Base-by-base conservation (phyloP, 306 rosid genomes). In the Parietaria judaica region DNA sequence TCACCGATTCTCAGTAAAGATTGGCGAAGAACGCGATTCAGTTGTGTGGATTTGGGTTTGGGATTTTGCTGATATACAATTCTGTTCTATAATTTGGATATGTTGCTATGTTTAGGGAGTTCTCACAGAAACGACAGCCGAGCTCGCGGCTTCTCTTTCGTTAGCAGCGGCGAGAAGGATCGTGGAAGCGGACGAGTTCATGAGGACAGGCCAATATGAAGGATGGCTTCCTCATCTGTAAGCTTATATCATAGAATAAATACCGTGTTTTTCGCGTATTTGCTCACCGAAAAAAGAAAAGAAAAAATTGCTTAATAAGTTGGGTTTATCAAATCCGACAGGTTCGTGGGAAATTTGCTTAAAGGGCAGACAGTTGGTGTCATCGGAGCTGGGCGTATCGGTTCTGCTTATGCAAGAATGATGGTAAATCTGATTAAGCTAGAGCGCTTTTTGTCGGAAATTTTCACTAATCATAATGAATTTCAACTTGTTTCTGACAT, bases 211-310 rank as follows among this genome's bases (percentile, higher is more conserved):
- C 54, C 72, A 83, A 66, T 94, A 94, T 66, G 99, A 94, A 56
- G 97, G 99, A 75, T 94, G 97, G 97, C 99, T 94, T 58, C 99
- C 99, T 61, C 73, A 88, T 81, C 74, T 94, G 99, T 94, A 84
- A 68, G 87, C 35, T 62, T 53, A 45, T 36, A 14, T n/a, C 51
- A 10, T 9, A 49, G 13, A 2, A n/a, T 49, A 10, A 7, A 1
- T 0, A 4, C 13, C 37, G 46, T 67, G 67, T 54, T 35, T 51
- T 31, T 55, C 23, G 43, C 3, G 57, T 7, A 14, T 14, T 53
- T 8, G 14, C 39, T 53, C 69, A 49, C 51, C 39, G 43, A 55
- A 46, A 35, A 14, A 47, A n/a, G n/a, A n/a, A n/a, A n/a, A n/a
- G n/a, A n/a, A n/a, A 46, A 56, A 52, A 36, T 66, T 39, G 47